Conservation (phyloP, 768 basidiomycete species). For the Termitomyces sp. region DNA sequence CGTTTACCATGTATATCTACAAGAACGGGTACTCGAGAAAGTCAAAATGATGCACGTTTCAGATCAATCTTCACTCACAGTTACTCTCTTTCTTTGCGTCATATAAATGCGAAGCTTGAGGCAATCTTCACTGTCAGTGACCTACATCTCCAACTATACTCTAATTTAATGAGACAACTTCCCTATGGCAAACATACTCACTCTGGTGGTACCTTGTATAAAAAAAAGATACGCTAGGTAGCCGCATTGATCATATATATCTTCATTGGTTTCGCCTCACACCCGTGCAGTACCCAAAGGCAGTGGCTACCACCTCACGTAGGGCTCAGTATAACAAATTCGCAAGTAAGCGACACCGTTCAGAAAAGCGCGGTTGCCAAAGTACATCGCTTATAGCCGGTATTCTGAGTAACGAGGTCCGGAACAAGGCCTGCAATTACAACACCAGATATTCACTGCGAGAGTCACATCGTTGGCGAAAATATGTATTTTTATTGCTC, state of each 20-base stretch:
- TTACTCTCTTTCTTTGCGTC: constrained; percentile 38
- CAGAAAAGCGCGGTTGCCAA: constrained; percentile 43
- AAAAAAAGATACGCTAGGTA: too few relatives aligned
- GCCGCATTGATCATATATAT: constrained; percentile 43
- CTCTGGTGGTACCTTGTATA: constrained; percentile 50
- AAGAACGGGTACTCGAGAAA: constrained; percentile 34
- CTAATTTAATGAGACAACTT: not conserved
- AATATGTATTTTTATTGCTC: not conserved
- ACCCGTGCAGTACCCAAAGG: constrained; percentile 45
- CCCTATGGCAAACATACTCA: constrained; percentile 14
- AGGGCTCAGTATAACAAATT: constrained; percentile 56
- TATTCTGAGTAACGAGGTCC: constrained; percentile 18
- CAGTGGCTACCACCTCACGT: constrained; percentile 46
- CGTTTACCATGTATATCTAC: constrained; percentile 47
- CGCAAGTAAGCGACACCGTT: constrained; percentile 54
- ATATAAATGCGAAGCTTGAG: constrained; percentile 62
- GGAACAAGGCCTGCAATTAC: constrained; percentile 8
- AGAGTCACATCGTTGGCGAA: constrained; percentile 8
- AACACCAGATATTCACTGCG: constrained; percentile 1
- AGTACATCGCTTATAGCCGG: constrained; percentile 51
- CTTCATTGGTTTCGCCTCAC: constrained; percentile 23
- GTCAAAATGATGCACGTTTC: not conserved
- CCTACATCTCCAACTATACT: constrained; percentile 45
- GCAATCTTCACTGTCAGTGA: constrained; percentile 59
- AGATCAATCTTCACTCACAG: constrained; percentile 26